Base-by-base conservation (phyloP, 1,284 basidiomycete species). In the Anthracocystis walkeri region DNA sequence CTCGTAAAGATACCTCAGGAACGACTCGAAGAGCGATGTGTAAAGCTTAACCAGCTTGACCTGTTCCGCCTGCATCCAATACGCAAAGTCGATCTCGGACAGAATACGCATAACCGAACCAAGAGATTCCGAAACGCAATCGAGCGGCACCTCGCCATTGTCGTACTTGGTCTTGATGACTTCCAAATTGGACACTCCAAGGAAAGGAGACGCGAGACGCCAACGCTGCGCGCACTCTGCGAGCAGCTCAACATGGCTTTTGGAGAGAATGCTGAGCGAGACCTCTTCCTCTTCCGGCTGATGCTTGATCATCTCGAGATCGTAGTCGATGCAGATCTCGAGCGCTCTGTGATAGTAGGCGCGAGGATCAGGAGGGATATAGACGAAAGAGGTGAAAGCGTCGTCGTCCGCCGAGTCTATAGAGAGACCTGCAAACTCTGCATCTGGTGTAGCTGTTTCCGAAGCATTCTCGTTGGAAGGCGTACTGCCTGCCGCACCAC, bases 201-300 rank as follows among this genome's bases (percentile, higher is more conserved):
- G 90, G 82, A 93, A 94, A 3, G 92, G 87, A 57, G 92, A 89
- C 8, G 91, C 89, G 61, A 99, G 91, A 59, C 96, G 88, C 97
- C 97, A 98, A 45, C 93, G 89, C 62, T 91, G 82, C 1, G 94
- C 94, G 79, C 94, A 95, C 81, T 95, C 92, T 58, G 91, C 91
- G 66, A 98, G 90, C 38, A 99, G 87, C 62, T 93, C 91, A 48
- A 93, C 88, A 84, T 98, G 94, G 18, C 89, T 83, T 0, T 89
- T 82, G 0, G 93, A 94, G n/a, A 99, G 87, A 61, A 99, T 98
- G 11, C 93, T 93, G 33, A 99, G 87, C 1, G 94, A 94, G 4
- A 99, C 96, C 86, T 99, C 95, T 77, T 98, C 94, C 79, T 95
- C 93, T 77, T 97, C 96, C 35, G 94, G 92, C 38, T 97, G 91